These are phyloP conservation scores for Penicillium robsamsonii DNA, from an alignment of 495 filamentous ascomycete genomes.

Conservation along the genomic window DNA sequence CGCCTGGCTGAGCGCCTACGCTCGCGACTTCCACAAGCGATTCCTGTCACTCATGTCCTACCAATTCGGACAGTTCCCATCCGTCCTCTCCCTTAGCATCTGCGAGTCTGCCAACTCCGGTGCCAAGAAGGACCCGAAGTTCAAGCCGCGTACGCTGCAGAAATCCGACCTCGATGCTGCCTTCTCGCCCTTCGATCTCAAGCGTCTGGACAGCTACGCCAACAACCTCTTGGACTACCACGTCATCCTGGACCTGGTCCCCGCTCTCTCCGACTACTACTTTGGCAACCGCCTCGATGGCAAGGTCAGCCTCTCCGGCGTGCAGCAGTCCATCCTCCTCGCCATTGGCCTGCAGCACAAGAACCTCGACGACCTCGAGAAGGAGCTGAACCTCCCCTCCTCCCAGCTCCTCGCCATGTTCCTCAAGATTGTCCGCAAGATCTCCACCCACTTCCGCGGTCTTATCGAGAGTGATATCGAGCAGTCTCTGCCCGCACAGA, in stretches of 20 bases:
- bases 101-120: constrained; percentile 79
- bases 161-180: constrained; percentile 70
- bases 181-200: constrained; percentile 89
- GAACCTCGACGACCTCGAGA: constrained; percentile 74
- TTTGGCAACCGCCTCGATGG: constrained; percentile 72
- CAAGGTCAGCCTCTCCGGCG: constrained; percentile 65
- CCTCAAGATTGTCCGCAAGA: constrained; percentile 89
- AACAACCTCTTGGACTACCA: constrained; percentile 98
- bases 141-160: constrained; percentile 52
- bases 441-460: constrained; percentile 69
- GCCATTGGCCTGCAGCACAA: constrained; percentile 89
- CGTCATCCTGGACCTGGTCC: constrained; percentile 92
- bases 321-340: constrained; percentile 82
- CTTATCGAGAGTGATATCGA: constrained; percentile 74
- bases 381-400: constrained; percentile 68
- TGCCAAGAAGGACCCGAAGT: constrained; percentile 53
- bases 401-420: constrained; percentile 93
- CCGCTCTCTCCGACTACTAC: constrained; percentile 73
- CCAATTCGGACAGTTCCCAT: constrained; percentile 84
- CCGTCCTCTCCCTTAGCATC: constrained; percentile 78
- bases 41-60: constrained; percentile 87
- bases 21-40: constrained; percentile 87
- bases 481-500: constrained; percentile 60
- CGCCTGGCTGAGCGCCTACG: constrained; percentile 84
- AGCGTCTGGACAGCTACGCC: constrained; percentile 89